A percentile compares a stretch with the other conserved stretches of the same genome.
Evolutionary conservation across 208 protist species (phyloP).

Genomic region (Acanthamoeba healyi): DNA sequence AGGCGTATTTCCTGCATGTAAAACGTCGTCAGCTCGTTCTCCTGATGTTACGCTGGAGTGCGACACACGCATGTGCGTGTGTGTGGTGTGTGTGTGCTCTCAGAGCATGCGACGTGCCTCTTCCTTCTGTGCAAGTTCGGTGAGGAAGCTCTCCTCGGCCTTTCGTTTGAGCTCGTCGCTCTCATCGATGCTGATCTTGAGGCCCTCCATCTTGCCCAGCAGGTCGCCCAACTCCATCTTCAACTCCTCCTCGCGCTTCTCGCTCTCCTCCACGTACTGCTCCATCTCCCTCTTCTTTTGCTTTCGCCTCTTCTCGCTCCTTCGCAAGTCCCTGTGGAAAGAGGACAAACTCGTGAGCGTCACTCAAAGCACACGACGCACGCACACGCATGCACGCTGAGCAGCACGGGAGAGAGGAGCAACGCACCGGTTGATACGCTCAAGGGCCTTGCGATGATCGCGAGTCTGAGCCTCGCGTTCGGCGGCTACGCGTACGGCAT

Average conservation of each 20-base stretch:
- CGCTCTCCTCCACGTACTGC: slow-evolving; percentile 67
- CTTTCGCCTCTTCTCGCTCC: slow-evolving; percentile 62
- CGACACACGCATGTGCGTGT: no score
- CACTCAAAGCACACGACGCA: no score
- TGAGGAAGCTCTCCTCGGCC: slow-evolving; percentile 33
- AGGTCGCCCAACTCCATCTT: slow-evolving; percentile 25
- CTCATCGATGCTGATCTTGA: not conserved
- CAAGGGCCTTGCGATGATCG: slow-evolving; percentile 35
- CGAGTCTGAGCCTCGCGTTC: slow-evolving; percentile 6
- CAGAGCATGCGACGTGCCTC: no score
- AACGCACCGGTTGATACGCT: slow-evolving; percentile 44
- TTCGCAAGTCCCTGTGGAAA: not conserved
- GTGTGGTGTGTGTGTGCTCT: no score
- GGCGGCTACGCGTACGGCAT: not conserved
- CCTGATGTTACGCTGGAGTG: not conserved
- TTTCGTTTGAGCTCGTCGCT: slow-evolving; percentile 23
- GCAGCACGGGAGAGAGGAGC: no score
- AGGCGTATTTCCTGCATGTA: not conserved
- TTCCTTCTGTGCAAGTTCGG: slow-evolving; percentile 51
- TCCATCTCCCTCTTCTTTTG: slow-evolving; percentile 61
- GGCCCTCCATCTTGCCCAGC: slow-evolving; percentile 21
- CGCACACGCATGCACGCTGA: no score
- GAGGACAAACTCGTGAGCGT: no score
- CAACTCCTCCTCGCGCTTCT: slow-evolving; percentile 66
- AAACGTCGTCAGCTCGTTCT: not conserved